Conservation (phyloP, 345 rosid species). For the Boechera divaricarpa region DNA sequence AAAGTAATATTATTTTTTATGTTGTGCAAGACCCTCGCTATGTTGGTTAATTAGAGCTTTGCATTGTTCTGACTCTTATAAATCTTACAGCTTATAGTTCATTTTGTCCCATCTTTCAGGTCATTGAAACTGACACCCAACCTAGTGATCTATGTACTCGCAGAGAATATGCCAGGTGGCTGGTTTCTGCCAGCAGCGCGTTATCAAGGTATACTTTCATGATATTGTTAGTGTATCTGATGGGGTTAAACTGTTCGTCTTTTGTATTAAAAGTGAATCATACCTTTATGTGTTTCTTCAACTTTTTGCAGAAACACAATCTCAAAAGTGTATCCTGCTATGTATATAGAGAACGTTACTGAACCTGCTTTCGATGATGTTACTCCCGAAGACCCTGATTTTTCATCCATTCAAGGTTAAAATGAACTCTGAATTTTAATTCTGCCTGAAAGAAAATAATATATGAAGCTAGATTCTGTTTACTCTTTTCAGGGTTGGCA, state of each 20-base stretch:
- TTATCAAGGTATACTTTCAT: constrained; percentile 68
- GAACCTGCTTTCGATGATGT: constrained; percentile 93
- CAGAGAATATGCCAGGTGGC: constrained; percentile 94
- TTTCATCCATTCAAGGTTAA: constrained; percentile 91
- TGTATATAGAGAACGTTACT: constrained; percentile 87
- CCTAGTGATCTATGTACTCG: constrained; percentile 86
- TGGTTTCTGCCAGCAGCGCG: constrained; percentile 80
- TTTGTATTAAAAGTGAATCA: not conserved
- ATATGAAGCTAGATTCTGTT: constrained; percentile 29
- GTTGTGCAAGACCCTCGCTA: constrained; percentile 8
- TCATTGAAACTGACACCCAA: constrained; percentile 77
- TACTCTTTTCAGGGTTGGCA: constrained; percentile 82
- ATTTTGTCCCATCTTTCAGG: constrained; percentile 52
- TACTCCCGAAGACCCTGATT: constrained; percentile 88
- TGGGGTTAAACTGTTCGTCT: constrained; percentile 29
- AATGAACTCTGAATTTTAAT: constrained; percentile 6
- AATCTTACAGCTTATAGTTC: constrained; percentile 25
- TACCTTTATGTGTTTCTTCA: constrained; percentile 7
- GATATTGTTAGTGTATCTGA: constrained; percentile 34
- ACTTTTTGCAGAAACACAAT: constrained; percentile 61
- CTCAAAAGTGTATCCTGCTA: constrained; percentile 96
- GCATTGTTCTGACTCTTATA: constrained; percentile 14
- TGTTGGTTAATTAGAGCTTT: constrained; percentile 30
- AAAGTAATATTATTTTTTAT: constrained; percentile 59
- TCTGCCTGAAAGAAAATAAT: not conserved